These are phyloP conservation scores for Glomus cerebriforme DNA, from an alignment of 192 early-diverging fungal species.

Conservation along the genomic window DNA sequence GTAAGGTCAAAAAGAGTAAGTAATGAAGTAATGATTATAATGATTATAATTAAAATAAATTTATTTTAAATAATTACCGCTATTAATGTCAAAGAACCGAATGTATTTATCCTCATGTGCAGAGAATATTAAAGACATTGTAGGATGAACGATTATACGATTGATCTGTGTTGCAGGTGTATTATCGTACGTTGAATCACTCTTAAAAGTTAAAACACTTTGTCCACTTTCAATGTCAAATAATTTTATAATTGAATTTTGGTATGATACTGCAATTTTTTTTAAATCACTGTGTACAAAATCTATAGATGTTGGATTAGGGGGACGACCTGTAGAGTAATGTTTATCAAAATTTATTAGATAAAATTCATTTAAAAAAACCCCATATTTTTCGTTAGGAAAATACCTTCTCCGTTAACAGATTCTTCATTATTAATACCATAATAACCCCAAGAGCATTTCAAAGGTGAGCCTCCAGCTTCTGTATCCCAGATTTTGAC, in stretches of 20 bases:
- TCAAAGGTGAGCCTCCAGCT: slow-evolving; percentile 45
- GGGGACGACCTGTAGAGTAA: slow-evolving; percentile 25
- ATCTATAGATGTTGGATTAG: slow-evolving; percentile 67
- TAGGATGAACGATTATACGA: slow-evolving; percentile 70
- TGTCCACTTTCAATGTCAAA: slow-evolving; percentile 79
- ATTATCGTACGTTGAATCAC: slow-evolving; percentile 65
- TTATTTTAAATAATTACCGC: slow-evolving; percentile 48
- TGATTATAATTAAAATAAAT: not conserved
- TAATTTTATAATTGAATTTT: slow-evolving; percentile 64
- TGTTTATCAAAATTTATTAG: not conserved
- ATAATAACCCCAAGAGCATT: slow-evolving; percentile 50
- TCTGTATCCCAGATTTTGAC: slow-evolving; percentile 81
- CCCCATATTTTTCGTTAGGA: not conserved
- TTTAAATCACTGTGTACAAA: slow-evolving; percentile 62
- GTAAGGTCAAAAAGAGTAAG: slow-evolving; percentile 3
- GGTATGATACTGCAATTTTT: slow-evolving; percentile 65
- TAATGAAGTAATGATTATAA: not conserved
- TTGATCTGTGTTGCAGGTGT: slow-evolving; percentile 76
- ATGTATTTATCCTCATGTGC: slow-evolving; percentile 78
- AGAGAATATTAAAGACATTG: slow-evolving; percentile 68
- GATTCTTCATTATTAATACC: slow-evolving; percentile 32
- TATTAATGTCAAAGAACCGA: slow-evolving; percentile 73
- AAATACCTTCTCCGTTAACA: slow-evolving; percentile 25
- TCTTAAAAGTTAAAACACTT: slow-evolving; percentile 53
- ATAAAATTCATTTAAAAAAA: not conserved